Base-by-base conservation (phyloP, 2,329 filamentous ascomycete species). In the Cadophora sp. region DNA sequence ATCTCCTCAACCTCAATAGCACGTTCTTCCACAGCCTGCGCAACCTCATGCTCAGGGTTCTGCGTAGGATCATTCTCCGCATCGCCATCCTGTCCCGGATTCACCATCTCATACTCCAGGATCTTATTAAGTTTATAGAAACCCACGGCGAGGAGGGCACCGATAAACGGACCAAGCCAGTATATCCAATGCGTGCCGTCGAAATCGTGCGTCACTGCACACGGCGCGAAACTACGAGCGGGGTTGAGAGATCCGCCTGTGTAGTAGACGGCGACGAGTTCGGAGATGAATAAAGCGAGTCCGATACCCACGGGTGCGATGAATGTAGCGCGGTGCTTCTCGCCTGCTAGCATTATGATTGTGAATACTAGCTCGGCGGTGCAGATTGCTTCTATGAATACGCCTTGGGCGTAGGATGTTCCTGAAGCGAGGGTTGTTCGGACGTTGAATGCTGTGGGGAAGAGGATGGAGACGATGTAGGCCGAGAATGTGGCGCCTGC, bases 51-150 rank as follows among this genome's bases (percentile, higher is more conserved):
- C 1, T 68, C 53, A 27, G 66, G 62, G 70, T 82, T 82, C 71
- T 79, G 77, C 11, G 80, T 81, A 6, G 81, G 80, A 71, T 83
- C 81, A 51, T 82, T 82, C 36, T 72, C 64, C 36, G 77, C 76
- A 66, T 82, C 81, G 27, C 81, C 81, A 69, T 83, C 81, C 30
- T 82, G 81, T 4, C 81, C 81, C 20, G 81, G 81, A 68, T 82
- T 83, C 18, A 79, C 81, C 80, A 82, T 82, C 76, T 83, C 77
- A 74, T 86, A 87, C 62, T 86, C 80, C 22, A 87, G 77, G 43
- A 79, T 73, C 75, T 85, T 85, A 66, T 88, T 78, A 4, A 84
- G 67, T 61, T 78, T 79, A 75, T 85, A 87, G 43, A 85, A 81
- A 9, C 64, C 79, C n/a, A 78, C 81, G 0, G 85, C 84, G 11